Conservation (phyloP, 2,329 filamentous ascomycete species). For the Thermothelomyces thermophilus region DNA sequence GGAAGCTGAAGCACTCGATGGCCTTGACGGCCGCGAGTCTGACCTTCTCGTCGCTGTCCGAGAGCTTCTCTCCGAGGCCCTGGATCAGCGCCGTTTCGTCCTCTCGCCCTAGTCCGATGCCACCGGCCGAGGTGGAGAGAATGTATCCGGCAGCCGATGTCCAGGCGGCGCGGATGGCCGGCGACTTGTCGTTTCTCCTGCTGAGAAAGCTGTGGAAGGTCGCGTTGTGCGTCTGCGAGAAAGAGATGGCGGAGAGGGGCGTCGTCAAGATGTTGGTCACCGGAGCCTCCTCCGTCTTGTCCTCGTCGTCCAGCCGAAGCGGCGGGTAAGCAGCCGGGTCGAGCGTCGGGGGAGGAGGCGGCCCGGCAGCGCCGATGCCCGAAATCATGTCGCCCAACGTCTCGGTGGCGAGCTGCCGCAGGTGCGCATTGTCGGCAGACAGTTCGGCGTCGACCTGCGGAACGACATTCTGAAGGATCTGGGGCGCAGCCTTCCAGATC, state of each 20-base stretch:
- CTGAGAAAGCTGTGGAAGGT: conserved; percentile 82
- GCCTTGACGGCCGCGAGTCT: conserved; percentile 82
- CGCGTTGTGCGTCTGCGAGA: conserved; percentile 70
- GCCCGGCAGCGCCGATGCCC: conserved; percentile 85
- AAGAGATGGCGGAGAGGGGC: conserved; percentile 82
- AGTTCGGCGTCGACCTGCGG: conserved; percentile 90
- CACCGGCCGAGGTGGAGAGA: conserved; percentile 82
- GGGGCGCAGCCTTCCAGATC: conserved; percentile 85
- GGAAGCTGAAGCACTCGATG: conserved; percentile 72
- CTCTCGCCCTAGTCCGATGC: conserved; percentile 75
- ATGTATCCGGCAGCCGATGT: conserved; percentile 78
- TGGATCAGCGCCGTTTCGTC: conserved; percentile 72
- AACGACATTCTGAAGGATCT: conserved; percentile 85
- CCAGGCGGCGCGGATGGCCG: conserved; percentile 79
- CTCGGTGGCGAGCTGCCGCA: conserved; percentile 84
- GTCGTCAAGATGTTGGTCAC: conserved; percentile 64
- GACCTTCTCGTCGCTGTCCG: conserved; percentile 86
- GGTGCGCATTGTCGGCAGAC: conserved; percentile 77
- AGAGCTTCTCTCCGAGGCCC: conserved; percentile 71
- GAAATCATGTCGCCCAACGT: conserved; percentile 93
- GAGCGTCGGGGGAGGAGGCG: conserved; percentile 63
- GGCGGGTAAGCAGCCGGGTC: conserved; percentile 85
- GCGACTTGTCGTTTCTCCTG: conserved; percentile 78
- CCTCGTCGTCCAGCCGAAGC: conserved; percentile 55
- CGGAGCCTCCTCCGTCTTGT: conserved; percentile 38